These are phyloP conservation scores for Heracleum sosnowskyi DNA, from an alignment of 129 eudicot genomes.

Conservation along the genomic window DNA sequence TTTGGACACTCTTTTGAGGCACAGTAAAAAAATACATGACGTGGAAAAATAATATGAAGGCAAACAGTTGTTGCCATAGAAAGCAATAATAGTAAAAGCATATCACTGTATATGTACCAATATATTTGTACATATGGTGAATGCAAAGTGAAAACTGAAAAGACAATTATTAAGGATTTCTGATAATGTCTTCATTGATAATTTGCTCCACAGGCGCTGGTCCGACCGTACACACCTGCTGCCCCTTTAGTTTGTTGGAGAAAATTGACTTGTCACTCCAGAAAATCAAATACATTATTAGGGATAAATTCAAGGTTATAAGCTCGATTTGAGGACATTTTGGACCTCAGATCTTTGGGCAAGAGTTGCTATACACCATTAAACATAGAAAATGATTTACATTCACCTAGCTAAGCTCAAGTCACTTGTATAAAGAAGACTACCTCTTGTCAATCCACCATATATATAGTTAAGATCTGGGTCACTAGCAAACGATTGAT, in stretches of 20 bases:
- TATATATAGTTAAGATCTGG: too few species aligned
- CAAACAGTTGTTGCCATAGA: neutral
- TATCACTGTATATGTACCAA: neutral
- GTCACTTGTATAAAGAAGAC: neutral
- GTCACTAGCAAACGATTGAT: too few species aligned
- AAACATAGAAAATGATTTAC: too few species aligned
- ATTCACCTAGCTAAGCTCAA: too few species aligned
- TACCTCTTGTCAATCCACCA: neutral
- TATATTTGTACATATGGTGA: constrained; percentile 1
- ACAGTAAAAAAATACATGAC: neutral
- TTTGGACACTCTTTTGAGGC: neutral
- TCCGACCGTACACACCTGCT: constrained; percentile 18
- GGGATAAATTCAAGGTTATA: neutral
- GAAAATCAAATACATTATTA: constrained; percentile 8
- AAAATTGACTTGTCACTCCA: constrained; percentile 14
- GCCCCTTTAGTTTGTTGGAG: constrained; percentile 8
- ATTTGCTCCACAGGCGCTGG: constrained; percentile 15
- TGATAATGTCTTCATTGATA: constrained; percentile 24
- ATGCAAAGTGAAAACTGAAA: constrained; percentile 21
- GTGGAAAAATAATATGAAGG: neutral
- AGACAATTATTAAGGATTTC: constrained; percentile 35
- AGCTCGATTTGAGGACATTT: neutral
- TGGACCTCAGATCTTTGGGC: neutral
- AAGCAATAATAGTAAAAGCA: neutral
- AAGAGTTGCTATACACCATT: neutral